Conservation (phyloP, 495 filamentous ascomycete genomes). For the Tuber umbilicatum region DNA sequence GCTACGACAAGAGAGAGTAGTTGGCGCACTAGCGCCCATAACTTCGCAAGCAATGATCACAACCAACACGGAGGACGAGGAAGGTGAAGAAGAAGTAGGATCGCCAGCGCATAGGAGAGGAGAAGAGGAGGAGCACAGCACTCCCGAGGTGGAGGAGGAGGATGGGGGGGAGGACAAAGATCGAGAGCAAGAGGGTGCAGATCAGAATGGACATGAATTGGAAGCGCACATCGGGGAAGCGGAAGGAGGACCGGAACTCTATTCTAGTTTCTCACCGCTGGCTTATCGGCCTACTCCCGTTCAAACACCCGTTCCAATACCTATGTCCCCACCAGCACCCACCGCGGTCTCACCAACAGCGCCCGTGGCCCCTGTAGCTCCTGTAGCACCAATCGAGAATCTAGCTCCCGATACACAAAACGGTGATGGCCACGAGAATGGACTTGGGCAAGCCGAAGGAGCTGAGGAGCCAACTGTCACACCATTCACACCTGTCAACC, state of each 20-base stretch:
- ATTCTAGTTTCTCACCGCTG: neutral
- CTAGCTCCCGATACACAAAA: neutral
- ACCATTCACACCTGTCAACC: neutral
- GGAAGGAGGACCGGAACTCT: neutral
- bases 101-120: conserved; percentile 5
- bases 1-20: neutral
- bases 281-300: neutral
- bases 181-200: neutral
- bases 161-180: neutral
- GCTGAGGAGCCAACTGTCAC: neutral
- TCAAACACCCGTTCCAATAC: neutral
- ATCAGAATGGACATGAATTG: conserved; percentile 1
- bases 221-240: neutral
- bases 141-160: neutral
- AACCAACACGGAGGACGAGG: neutral
- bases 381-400: neutral
- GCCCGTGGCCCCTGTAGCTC: neutral
- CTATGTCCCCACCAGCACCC: neutral
- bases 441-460: neutral
- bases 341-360: neutral
- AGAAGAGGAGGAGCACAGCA: neutral
- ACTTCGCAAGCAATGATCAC: neutral
- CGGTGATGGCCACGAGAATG: conserved; percentile 1
- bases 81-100: neutral
- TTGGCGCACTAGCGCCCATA: neutral